Conservation (phyloP, 805 yeast species). For the Clavispora asparagi region DNA sequence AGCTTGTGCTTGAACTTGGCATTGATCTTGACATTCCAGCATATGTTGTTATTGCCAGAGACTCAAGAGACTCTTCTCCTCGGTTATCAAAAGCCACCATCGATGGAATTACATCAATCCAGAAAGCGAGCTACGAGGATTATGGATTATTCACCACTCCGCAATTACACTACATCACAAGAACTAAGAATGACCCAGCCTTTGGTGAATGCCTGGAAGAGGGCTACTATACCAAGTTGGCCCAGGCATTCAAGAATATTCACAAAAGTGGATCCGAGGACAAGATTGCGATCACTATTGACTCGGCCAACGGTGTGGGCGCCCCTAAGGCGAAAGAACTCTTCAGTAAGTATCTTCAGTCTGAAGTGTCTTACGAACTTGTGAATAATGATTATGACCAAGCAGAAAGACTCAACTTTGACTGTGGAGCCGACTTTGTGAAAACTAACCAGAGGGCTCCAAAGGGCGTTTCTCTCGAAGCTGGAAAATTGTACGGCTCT, state of each 20-base stretch:
- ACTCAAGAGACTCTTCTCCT: conserved; percentile 84
- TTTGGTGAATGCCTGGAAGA: conserved; percentile 60
- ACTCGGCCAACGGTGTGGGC: conserved; percentile 97
- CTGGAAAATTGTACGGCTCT: conserved; percentile 61
- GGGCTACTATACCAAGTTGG: conserved; percentile 67
- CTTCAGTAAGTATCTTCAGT: conserved; percentile 33
- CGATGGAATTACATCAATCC: conserved; percentile 54
- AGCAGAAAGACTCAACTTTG: conserved; percentile 60
- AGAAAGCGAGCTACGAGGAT: conserved; percentile 41
- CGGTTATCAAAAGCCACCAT: conserved; percentile 51
- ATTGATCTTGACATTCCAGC: conserved; percentile 44
- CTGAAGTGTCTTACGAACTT: conserved; percentile 35
- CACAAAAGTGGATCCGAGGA: conserved; percentile 16
- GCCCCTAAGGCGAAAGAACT: conserved; percentile 63
- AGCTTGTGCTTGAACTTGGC: conserved; percentile 34
- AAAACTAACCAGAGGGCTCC: conserved; percentile 86
- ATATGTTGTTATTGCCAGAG: conserved; percentile 68
- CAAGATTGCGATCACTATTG: conserved; percentile 56
- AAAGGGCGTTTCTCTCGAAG: conserved; percentile 42
- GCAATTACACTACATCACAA: conserved; percentile 82
- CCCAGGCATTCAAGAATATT: conserved; percentile 47
- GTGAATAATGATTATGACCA: conserved; percentile 51
- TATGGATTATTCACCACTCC: conserved; percentile 85
- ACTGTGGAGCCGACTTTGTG: conserved; percentile 95
- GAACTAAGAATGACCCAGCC: conserved; percentile 59